phyloP scores from a whole-genome alignment of 2,329 filamentous ascomycete genomes.

The Paecilomyces formosus region DNA sequence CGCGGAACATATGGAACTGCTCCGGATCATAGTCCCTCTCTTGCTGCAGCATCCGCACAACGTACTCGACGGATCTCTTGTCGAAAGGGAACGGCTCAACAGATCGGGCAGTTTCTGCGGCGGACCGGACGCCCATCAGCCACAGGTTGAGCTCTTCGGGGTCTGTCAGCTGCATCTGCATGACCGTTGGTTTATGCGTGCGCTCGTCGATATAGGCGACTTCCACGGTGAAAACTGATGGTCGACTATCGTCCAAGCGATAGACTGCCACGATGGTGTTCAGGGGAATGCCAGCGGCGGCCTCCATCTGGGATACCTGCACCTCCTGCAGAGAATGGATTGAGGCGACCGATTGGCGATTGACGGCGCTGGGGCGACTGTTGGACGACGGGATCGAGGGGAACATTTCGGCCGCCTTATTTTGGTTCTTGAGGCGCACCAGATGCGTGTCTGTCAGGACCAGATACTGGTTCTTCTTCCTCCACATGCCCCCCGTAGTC shows the following conservation, averaged over 20 bases:
- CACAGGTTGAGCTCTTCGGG: conserved; percentile 59
- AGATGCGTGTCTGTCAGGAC: conserved; percentile 64
- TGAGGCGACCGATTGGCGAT: conserved; percentile 53
- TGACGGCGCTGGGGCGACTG: conserved; percentile 34
- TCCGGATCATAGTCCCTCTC: conserved; percentile 62
- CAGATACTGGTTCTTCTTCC: conserved; percentile 65
- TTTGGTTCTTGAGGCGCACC: conserved; percentile 60
- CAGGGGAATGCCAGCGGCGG: conserved; percentile 49
- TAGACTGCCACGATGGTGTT: conserved; percentile 62
- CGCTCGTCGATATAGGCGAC: conserved; percentile 62
- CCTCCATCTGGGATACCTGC: conserved; percentile 49
- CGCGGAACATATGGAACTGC: conserved; percentile 61
- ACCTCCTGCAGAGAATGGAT: conserved; percentile 55
- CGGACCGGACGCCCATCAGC: conserved; percentile 55
- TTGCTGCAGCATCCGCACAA: conserved; percentile 55
- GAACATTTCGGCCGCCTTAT: conserved; percentile 59
- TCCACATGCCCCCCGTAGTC: conserved; percentile 61
- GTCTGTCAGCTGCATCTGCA: conserved; percentile 58
- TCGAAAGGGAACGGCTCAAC: conserved; percentile 48
- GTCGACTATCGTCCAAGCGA: conserved; percentile 58
- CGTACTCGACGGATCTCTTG: conserved; percentile 54
- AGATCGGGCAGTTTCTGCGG: conserved; percentile 49
- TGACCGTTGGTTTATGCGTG: conserved; percentile 50
- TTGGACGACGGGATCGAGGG: conserved; percentile 40
- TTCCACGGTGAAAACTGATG: conserved; percentile 56